A percentile compares a stretch with the other conserved stretches of the same genome.
Evolutionary conservation across 805 yeast genomes (phyloP).

Genomic region (Starmerella etchellsii): DNA sequence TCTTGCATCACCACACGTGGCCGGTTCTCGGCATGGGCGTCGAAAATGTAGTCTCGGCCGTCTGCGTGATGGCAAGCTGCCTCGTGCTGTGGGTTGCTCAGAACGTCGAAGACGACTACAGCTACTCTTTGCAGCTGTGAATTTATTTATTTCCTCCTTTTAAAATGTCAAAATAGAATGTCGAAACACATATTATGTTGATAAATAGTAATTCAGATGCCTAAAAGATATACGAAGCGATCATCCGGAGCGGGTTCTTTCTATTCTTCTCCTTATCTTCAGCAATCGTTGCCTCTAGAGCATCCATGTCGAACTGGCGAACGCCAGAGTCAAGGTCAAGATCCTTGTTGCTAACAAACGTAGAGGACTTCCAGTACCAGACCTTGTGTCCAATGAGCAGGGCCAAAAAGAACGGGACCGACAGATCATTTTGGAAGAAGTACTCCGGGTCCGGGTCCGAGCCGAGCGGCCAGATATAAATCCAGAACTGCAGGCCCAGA

Average conservation of each 20-base stretch:
- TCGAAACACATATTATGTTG: neutral
- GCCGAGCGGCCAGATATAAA: conserved; percentile 60
- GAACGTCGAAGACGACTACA: conserved; percentile 90
- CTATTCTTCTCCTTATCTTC: conserved; percentile 37
- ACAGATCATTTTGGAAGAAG: conserved; percentile 34
- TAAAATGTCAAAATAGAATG: neutral
- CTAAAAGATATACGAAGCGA: conserved; percentile 12
- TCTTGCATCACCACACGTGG: conserved; percentile 53
- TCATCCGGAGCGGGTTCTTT: conserved; percentile 22
- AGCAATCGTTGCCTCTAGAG: conserved; percentile 39
- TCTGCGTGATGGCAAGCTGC: conserved; percentile 76
- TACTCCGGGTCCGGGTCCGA: conserved; percentile 9
- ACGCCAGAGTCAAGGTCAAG: conserved; percentile 54
- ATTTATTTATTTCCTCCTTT: neutral
- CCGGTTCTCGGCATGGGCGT: conserved; percentile 94
- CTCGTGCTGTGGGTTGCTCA: conserved; percentile 85
- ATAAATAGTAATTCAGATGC: neutral
- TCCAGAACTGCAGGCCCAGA: conserved; percentile 68
- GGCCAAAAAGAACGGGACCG: conserved; percentile 27
- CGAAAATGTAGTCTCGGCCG: conserved; percentile 70
- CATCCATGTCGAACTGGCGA: conserved; percentile 44
- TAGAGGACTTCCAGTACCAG: conserved; percentile 26
- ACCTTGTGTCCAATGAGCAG: conserved; percentile 19
- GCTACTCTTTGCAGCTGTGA: conserved; percentile 72
- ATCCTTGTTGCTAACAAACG: conserved; percentile 34